phyloP scores from a whole-genome alignment of 2,329 filamentous ascomycete species.

The Dryadomyces sulphureus region DNA sequence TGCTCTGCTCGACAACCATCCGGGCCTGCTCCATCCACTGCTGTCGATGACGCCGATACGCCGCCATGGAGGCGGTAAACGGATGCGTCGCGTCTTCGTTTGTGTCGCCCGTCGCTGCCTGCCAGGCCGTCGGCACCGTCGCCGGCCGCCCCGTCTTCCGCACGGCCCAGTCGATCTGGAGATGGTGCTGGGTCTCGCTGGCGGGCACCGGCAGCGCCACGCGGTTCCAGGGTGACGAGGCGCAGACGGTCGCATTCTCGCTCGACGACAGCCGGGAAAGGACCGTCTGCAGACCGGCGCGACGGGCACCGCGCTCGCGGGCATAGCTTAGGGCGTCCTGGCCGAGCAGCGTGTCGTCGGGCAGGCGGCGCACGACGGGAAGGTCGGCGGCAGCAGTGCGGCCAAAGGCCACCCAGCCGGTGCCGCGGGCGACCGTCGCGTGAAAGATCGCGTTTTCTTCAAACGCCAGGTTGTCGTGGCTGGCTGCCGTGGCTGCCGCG shows the following conservation, averaged over 20 bases:
- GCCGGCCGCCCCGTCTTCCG: neutral
- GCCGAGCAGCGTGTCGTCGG: slow-evolving; percentile 11
- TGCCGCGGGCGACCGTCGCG: neutral
- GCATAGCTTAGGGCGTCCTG: slow-evolving; percentile 14
- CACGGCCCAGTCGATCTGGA: too few relatives aligned
- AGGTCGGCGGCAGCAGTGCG: neutral
- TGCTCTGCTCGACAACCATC: neutral
- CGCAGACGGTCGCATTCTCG: neutral
- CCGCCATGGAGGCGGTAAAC: slow-evolving; percentile 7
- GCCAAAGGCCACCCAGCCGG: slow-evolving; percentile 9
- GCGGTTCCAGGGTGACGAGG: neutral
- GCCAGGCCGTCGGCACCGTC: neutral
- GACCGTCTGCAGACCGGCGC: slow-evolving; percentile 29
- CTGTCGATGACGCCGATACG: slow-evolving; percentile 6
- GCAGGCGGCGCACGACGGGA: neutral
- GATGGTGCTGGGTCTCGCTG: too few relatives aligned
- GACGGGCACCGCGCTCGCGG: slow-evolving; percentile 24
- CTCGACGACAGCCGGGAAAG: slow-evolving; percentile 20
- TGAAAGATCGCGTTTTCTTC: slow-evolving; percentile 22
- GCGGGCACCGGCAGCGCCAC: neutral
- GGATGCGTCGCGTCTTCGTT: slow-evolving; percentile 4
- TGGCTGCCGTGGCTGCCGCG: neutral
- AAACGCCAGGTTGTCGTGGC: slow-evolving; percentile 17
- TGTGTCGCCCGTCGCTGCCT: neutral
- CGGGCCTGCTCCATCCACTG: slow-evolving; percentile 10